Conservation (phyloP, 2,329 filamentous ascomycete genomes). For the Fusarium incarnatum region DNA sequence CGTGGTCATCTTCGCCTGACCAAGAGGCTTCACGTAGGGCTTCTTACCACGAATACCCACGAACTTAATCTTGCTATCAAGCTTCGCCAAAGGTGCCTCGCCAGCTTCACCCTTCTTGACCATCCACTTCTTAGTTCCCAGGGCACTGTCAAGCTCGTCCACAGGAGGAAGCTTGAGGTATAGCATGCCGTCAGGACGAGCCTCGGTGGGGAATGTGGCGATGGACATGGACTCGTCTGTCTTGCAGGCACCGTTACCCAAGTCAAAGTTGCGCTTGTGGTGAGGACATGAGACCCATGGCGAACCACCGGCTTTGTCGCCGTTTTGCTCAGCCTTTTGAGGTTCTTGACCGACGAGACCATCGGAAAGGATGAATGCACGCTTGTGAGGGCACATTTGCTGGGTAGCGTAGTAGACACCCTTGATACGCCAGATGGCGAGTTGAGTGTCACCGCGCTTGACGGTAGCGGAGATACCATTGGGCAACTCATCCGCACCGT, state of each 20-base stretch:
- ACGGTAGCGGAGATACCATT: conserved; percentile 81
- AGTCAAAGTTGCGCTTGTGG: conserved; percentile 90
- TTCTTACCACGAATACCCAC: conserved; percentile 59
- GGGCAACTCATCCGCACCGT: conserved; percentile 68
- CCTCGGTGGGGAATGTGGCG: conserved; percentile 83
- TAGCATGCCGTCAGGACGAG: conserved; percentile 77
- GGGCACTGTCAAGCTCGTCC: conserved; percentile 80
- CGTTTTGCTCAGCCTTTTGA: conserved; percentile 43
- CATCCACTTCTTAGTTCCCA: conserved; percentile 84
- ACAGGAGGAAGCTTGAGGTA: conserved; percentile 85
- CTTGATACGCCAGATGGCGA: conserved; percentile 86
- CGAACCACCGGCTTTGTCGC: conserved; percentile 25
- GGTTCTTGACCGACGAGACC: conserved; percentile 80
- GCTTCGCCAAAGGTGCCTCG: conserved; percentile 54
- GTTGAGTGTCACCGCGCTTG: conserved; percentile 89
- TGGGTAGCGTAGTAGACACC: conserved; percentile 87
- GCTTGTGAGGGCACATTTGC: conserved; percentile 95
- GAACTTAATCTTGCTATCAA: conserved; percentile 61
- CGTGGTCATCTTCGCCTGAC: conserved; percentile 49
- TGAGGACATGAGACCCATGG: conserved; percentile 90
- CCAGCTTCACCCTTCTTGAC: conserved; percentile 76
- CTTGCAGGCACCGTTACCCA: conserved; percentile 76
- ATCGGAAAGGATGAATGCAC: conserved; percentile 88
- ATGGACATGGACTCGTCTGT: conserved; percentile 83
- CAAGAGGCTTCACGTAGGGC: conserved; percentile 53